These are phyloP conservation scores for Saxispiralis lemnorum DNA, from an alignment of 495 filamentous ascomycete species.

Conservation along the genomic window DNA sequence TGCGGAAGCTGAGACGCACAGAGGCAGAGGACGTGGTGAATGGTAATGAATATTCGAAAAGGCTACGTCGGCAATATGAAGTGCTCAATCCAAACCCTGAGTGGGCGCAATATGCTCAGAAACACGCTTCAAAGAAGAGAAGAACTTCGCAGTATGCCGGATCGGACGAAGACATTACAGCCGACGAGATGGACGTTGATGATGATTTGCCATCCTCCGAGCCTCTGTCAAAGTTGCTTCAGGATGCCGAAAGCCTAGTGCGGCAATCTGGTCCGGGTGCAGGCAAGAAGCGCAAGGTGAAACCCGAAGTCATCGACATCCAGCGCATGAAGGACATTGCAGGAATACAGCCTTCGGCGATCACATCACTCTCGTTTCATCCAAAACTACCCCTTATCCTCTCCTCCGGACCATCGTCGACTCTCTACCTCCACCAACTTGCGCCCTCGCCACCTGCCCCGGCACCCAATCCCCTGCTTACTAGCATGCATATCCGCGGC, in stretches of 20 bases:
- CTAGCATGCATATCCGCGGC: conserved; percentile 66
- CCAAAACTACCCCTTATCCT: conserved; percentile 72
- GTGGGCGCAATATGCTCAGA: conserved; percentile 44
- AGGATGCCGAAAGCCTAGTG: conserved; percentile 40
- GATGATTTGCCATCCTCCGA: conserved; percentile 45
- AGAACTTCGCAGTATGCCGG: conserved; percentile 22
- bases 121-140: conserved; percentile 29
- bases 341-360: conserved; percentile 45
- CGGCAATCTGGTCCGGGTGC: conserved; percentile 4
- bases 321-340: conserved; percentile 50
- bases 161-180: conserved; percentile 16
- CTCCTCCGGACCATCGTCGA: conserved; percentile 67
- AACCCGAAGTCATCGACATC: conserved; percentile 77
- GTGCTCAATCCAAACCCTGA: conserved; percentile 52
- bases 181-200: conserved; percentile 35
- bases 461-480: conserved; percentile 80
- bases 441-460: conserved; percentile 47
- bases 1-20: conserved; percentile 62
- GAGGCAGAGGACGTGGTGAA: conserved; percentile 73
- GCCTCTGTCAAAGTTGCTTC: conserved; percentile 65
- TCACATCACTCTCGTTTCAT: conserved; percentile 77
- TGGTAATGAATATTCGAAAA: conserved; percentile 65
- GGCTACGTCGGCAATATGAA: conserved; percentile 62
- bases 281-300: conserved; percentile 44
- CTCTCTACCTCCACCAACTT: conserved; percentile 77